phyloP scores from a whole-genome alignment of 1,284 basidiomycete species.

The Austropuccinia psidii region DNA sequence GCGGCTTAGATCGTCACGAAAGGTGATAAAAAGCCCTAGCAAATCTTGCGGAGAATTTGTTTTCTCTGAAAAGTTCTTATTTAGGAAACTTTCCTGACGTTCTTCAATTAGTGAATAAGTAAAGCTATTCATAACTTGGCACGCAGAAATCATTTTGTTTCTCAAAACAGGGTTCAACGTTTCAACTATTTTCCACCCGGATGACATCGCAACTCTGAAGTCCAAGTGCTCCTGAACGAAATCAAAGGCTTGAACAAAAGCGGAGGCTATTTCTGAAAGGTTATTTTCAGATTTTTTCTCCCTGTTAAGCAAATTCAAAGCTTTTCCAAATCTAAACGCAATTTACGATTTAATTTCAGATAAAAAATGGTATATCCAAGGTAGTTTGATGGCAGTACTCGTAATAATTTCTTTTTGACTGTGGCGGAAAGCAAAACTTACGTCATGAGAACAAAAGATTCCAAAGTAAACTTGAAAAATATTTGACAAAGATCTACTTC shows the following conservation, averaged over 20 bases:
- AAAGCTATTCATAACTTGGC: conserved; percentile 5
- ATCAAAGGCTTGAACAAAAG: conserved; percentile 17
- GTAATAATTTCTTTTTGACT: too few relatives aligned
- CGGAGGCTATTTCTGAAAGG: background rate
- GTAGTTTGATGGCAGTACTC: too few relatives aligned
- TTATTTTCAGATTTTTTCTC: background rate
- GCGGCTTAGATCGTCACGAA: conserved; percentile 1
- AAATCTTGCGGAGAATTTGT: background rate
- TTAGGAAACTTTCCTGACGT: background rate
- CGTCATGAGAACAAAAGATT: conserved; percentile 7
- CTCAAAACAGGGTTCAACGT: background rate
- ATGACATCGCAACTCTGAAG: background rate
- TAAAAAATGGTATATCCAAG: too few relatives aligned
- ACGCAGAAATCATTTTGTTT: background rate
- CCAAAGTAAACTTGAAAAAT: conserved; percentile 3
- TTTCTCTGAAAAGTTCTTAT: background rate
- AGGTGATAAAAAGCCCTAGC: background rate
- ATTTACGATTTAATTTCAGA: too few relatives aligned
- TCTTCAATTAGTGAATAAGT: conserved; percentile 17
- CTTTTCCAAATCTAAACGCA: conserved; percentile 24
- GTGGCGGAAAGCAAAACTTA: background rate
- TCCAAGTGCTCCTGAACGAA: conserved; percentile 17
- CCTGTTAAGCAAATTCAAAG: background rate
- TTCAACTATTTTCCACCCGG: conserved; percentile 14
- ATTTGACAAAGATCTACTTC: background rate